phyloP scores from a whole-genome alignment of 371 early-diverging fungal genomes.

The Mucor circinelloides region DNA sequence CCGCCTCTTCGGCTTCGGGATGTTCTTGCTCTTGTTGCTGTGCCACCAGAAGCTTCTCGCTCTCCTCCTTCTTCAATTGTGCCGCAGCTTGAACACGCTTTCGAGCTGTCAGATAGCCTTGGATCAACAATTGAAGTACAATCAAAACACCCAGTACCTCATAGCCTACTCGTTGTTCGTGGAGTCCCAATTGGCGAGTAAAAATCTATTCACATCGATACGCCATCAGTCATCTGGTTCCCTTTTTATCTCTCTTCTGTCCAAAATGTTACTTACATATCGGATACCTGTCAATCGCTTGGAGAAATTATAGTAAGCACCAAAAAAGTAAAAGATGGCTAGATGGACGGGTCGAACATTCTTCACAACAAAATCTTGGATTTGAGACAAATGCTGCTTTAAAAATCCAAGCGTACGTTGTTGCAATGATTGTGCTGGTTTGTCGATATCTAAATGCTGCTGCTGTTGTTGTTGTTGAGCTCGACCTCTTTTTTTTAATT shows the following conservation, averaged over 20 bases:
- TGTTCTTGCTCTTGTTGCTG: neutral
- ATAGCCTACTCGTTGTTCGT: slow-evolving; percentile 79
- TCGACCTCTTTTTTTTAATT: slow-evolving; percentile 48
- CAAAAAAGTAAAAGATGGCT: slow-evolving; percentile 82
- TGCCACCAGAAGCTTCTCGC: neutral
- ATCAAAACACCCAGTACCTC: slow-evolving; percentile 85
- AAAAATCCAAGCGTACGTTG: neutral
- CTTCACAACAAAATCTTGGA: slow-evolving; percentile 41
- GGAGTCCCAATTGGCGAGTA: slow-evolving; percentile 71
- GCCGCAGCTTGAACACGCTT: slow-evolving; percentile 24
- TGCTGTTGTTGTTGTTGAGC: neutral
- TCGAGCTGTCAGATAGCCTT: slow-evolving; percentile 43
- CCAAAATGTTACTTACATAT: slow-evolving; percentile 56
- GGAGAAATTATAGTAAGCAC: slow-evolving; percentile 77
- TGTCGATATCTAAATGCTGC: neutral
- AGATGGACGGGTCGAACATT: slow-evolving; percentile 69
- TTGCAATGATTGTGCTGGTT: neutral
- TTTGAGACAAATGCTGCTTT: slow-evolving; percentile 20
- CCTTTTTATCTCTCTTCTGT: neutral
- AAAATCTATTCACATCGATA: slow-evolving; percentile 66
- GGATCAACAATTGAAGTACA: slow-evolving; percentile 67
- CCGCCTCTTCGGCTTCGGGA: slow-evolving; percentile 1
- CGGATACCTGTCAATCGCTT: slow-evolving; percentile 78
- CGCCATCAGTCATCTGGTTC: neutral
- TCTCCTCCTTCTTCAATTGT: slow-evolving; percentile 19